Conservation (phyloP, 176 grass and related monocot species). For the Otatea glauca region DNA sequence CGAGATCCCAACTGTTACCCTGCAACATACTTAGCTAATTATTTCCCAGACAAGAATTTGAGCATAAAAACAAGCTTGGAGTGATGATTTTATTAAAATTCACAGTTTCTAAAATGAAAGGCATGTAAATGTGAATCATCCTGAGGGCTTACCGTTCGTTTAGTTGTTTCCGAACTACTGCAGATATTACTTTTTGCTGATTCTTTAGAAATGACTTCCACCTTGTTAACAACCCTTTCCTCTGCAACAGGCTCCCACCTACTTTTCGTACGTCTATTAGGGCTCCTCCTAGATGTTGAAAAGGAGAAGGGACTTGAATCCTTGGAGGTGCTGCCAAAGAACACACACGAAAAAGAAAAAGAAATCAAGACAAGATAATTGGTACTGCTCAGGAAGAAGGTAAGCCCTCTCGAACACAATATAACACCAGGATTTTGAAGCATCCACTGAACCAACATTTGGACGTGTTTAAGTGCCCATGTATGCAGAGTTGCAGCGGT, state of each 20-base stretch:
- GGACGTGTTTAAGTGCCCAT: not conserved
- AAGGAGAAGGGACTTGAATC: constrained; percentile 62
- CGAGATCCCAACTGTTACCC: constrained; percentile 57
- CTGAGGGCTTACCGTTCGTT: constrained; percentile 54
- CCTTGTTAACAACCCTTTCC: constrained; percentile 54
- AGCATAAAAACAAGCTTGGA: constrained; percentile 18
- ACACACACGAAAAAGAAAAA: constrained; percentile 13
- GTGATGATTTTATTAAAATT: constrained; percentile 8
- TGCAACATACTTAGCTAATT: constrained; percentile 37
- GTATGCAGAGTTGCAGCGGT: not conserved
- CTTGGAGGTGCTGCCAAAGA: constrained; percentile 55
- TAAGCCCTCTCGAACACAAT: not conserved
- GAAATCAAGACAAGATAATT: no score
- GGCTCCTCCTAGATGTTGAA: constrained; percentile 45
- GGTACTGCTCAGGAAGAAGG: not conserved
- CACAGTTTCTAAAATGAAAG: not conserved
- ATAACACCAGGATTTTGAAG: not conserved
- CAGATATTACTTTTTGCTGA: constrained; percentile 37
- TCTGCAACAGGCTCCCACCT: constrained; percentile 83
- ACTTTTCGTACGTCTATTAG: constrained; percentile 67
- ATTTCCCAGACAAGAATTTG: constrained; percentile 27
- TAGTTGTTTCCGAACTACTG: constrained; percentile 55
- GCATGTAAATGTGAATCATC: not conserved
- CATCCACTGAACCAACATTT: constrained; percentile 7
- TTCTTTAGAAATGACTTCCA: constrained; percentile 46